These are phyloP conservation scores for Cynanchum wilfordii DNA, from an alignment of 257 asterid genomes.

Conservation along the genomic window DNA sequence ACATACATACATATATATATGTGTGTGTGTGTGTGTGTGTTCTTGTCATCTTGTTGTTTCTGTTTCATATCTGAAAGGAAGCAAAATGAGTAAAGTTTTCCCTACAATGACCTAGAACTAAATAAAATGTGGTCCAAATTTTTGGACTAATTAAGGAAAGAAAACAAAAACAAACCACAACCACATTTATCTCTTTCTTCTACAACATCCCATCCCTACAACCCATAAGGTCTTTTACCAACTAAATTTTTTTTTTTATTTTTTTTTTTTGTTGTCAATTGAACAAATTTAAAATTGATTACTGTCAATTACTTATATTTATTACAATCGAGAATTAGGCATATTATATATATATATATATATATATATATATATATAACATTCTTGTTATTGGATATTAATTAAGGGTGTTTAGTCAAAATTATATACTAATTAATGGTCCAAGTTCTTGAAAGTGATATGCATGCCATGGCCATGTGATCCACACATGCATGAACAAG, in stretches of 20 bases:
- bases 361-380: neutral
- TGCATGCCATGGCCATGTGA: neutral
- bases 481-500: neutral
- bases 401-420: neutral
- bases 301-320: too few species aligned
- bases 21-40: neutral
- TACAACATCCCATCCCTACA: neutral
- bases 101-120: neutral
- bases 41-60: neutral
- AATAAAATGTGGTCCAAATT: neutral
- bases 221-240: too few species aligned
- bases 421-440: neutral
- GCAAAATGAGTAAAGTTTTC: neutral
- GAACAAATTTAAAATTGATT: too few species aligned
- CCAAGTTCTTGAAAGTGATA: conserved; percentile 7
- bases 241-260: too few species aligned
- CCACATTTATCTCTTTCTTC: neutral
- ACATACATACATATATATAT: too few species aligned
- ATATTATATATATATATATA: neutral
- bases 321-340: too few species aligned
- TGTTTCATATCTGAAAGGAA: neutral
- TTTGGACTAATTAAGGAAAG: neutral
- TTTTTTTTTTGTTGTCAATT: too few species aligned
- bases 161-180: neutral
- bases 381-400: neutral